Evolutionary conservation across 495 filamentous ascomycete genomes (phyloP).

Genomic region (Xylaria grammica): DNA sequence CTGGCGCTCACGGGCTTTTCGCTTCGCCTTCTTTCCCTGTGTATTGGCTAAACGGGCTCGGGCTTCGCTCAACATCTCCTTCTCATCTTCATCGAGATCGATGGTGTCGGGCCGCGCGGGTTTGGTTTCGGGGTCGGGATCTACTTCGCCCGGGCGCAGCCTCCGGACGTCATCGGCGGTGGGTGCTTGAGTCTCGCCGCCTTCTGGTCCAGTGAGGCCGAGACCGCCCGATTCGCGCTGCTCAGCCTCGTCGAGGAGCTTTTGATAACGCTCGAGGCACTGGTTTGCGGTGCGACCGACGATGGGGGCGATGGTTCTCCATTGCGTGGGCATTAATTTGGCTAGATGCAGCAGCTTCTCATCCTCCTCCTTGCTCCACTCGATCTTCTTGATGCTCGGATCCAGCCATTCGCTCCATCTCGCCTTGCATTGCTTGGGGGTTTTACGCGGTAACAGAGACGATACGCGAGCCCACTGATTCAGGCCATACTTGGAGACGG

Average conservation of each 20-base stretch:
- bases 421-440: conserved; percentile 98
- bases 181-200: conserved; percentile 85
- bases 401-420: conserved; percentile 99
- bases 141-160: conserved; percentile 88
- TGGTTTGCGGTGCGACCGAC: conserved; percentile 96
- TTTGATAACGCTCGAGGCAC: conserved; percentile 96
- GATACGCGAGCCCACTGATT: conserved; percentile 99
- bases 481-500: conserved; percentile 94
- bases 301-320: conserved; percentile 96
- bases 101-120: conserved; percentile 97
- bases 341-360: conserved; percentile 95
- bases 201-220: conserved; percentile 84
- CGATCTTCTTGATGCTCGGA: conserved; percentile 94
- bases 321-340: conserved; percentile 99
- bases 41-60: conserved; percentile 95
- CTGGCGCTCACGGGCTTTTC: conserved; percentile 94
- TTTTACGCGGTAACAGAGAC: conserved; percentile 95
- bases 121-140: conserved; percentile 95
- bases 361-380: conserved; percentile 98
- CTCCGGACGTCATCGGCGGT: conserved; percentile 92
- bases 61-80: conserved; percentile 98
- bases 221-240: conserved; percentile 80
- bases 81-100: conserved; percentile 97
- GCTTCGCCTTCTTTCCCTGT: conserved; percentile 98
- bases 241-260: conserved; percentile 93